phyloP scores from a whole-genome alignment of 2,329 filamentous ascomycete species.

The Calonectria pseudoturangicola region DNA sequence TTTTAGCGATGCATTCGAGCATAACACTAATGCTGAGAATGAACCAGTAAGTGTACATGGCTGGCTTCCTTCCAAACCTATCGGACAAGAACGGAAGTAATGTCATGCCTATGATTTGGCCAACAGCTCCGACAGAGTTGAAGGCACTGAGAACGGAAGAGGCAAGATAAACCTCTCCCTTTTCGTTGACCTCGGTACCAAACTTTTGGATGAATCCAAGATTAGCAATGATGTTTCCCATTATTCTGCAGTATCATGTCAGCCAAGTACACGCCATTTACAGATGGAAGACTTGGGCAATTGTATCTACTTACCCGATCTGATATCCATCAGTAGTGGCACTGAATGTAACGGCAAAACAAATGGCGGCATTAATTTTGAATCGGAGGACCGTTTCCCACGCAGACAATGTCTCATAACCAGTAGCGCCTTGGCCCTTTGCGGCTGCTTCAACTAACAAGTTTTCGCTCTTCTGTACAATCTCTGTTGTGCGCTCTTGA shows the following conservation, averaged over 20 bases:
- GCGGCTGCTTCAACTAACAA: conserved; percentile 44
- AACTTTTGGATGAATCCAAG: conserved; percentile 23
- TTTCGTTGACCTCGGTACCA: neutral
- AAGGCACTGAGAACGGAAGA: conserved; percentile 2
- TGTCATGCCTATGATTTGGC: conserved; percentile 26
- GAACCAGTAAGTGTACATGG: conserved; percentile 19
- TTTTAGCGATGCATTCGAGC: conserved; percentile 10
- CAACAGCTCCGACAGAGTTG: neutral
- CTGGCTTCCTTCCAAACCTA: conserved; percentile 1
- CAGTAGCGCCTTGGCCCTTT: conserved; percentile 51
- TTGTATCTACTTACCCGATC: conserved; percentile 13
- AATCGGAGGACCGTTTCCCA: conserved; percentile 53
- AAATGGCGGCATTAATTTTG: conserved; percentile 48
- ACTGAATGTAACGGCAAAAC: conserved; percentile 52
- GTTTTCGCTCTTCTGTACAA: too few species aligned
- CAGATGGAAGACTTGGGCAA: too few species aligned
- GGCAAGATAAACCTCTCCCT: neutral
- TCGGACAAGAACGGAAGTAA: neutral
- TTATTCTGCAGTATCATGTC: neutral
- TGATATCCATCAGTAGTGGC: conserved; percentile 47
- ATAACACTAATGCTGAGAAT: conserved; percentile 11
- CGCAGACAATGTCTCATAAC: conserved; percentile 50
- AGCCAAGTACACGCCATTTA: too few species aligned
- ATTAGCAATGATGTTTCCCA: conserved; percentile 27
- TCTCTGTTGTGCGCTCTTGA: too few species aligned